These are phyloP conservation scores for Cladosporium colombiae DNA, from an alignment of 2,329 filamentous ascomycete species.

Conservation along the genomic window DNA sequence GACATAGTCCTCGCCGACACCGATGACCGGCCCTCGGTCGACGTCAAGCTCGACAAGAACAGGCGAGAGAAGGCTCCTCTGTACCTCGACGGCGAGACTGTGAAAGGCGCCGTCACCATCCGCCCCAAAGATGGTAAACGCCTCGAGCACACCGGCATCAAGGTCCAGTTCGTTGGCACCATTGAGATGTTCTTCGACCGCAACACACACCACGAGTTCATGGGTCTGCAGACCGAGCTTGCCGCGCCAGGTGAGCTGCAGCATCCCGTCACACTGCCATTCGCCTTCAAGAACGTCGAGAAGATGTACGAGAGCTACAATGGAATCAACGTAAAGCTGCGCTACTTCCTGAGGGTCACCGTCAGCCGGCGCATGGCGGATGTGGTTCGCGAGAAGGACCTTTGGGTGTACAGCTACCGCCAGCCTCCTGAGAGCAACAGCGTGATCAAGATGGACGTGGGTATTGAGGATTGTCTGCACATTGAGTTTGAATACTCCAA, in stretches of 20 bases:
- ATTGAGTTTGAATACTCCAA: constrained; percentile 99
- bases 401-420: constrained; percentile 99
- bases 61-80: constrained; percentile 93
- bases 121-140: constrained; percentile 97
- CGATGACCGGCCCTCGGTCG: constrained; percentile 91
- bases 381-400: constrained; percentile 97
- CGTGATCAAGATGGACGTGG: constrained; percentile 99
- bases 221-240: constrained; percentile 93
- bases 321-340: constrained; percentile 98
- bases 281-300: constrained; percentile 99
- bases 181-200: constrained; percentile 99
- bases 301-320: constrained; percentile 99
- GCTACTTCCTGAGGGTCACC: constrained; percentile 96
- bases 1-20: constrained; percentile 95
- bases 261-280: constrained; percentile 97
- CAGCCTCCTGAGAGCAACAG: constrained; percentile 98
- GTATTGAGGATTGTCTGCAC: constrained; percentile 97
- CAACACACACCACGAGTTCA: constrained; percentile 98
- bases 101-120: constrained; percentile 93
- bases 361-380: constrained; percentile 97
- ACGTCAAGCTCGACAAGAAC: constrained; percentile 98
- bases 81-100: constrained; percentile 97
- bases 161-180: constrained; percentile 98
- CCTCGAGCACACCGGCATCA: constrained; percentile 97
- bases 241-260: constrained; percentile 96